A percentile compares a stretch with the other conserved stretches of the same genome.
These are phyloP conservation scores for Monilinia laxa DNA, from an alignment of 2,329 filamentous ascomycete genomes.

Conservation along the genomic window DNA sequence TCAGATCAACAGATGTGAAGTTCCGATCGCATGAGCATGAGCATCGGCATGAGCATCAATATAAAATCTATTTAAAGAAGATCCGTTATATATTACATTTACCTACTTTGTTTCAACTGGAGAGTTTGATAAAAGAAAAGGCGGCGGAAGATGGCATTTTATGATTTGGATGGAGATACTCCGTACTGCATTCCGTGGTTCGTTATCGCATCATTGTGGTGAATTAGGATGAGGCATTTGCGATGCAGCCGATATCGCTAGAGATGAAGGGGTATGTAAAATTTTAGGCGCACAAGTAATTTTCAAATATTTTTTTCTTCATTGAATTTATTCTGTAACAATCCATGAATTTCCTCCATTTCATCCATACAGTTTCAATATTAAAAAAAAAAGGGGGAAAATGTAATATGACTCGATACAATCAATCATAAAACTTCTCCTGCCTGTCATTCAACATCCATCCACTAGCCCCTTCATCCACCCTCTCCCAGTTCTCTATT, in stretches of 20 bases:
- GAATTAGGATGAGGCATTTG: not conserved
- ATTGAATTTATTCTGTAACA: not conserved
- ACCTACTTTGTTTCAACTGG: too few species aligned
- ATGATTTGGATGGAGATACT: too few species aligned
- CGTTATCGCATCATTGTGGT: too few species aligned
- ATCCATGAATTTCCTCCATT: not conserved
- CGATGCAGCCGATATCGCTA: not conserved
- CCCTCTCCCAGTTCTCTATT: conserved; percentile 1
- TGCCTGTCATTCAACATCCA: not conserved
- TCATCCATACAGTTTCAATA: not conserved
- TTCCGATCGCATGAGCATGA: too few species aligned
- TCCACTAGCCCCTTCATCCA: not conserved
- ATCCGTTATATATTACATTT: too few species aligned
- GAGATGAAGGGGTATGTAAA: conserved; percentile 5
- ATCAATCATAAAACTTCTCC: conserved; percentile 7
- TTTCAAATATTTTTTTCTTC: not conserved
- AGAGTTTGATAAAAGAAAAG: too few species aligned
- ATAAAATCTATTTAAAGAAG: too few species aligned
- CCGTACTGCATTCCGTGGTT: too few species aligned
- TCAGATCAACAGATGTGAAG: too few species aligned
- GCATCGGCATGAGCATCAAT: too few species aligned
- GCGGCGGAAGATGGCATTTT: too few species aligned
- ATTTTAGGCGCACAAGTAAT: not conserved
- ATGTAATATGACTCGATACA: conserved; percentile 9
- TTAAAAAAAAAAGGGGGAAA: not conserved